phyloP scores from a whole-genome alignment of 78 protist genomes.

The Dictyostelium purpureum region DNA sequence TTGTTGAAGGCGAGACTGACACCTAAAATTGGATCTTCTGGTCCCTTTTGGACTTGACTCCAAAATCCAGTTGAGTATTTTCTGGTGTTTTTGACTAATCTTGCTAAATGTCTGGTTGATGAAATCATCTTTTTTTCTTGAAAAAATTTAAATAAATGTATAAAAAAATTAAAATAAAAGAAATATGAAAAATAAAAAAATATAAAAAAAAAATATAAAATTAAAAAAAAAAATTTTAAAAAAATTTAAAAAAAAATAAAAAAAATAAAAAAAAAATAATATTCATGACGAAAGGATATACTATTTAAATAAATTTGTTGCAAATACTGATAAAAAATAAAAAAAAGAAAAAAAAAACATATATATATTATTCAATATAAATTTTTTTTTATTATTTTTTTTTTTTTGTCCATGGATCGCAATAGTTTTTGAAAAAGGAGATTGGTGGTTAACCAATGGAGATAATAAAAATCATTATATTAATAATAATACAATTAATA shows the following conservation, averaged over 20 bases:
- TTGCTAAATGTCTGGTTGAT: background rate
- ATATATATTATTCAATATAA: too few species aligned
- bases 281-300: too few species aligned
- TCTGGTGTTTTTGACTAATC: background rate
- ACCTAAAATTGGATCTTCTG: slow-evolving; percentile 91
- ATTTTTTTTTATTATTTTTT: too few species aligned
- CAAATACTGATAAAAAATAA: too few species aligned
- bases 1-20: slow-evolving; percentile 78
- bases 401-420: too few species aligned
- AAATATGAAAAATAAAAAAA: background rate
- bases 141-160: background rate
- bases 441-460: too few species aligned
- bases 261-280: background rate
- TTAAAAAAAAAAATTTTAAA: background rate
- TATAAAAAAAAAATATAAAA: background rate
- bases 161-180: background rate
- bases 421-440: too few species aligned
- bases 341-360: too few species aligned
- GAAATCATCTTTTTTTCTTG: background rate
- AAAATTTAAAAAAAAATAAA: background rate
- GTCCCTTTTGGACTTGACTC: slow-evolving; percentile 78
- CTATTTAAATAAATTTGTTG: too few species aligned
- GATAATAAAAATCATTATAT: too few species aligned
- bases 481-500: too few species aligned
- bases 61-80: slow-evolving; percentile 20